Evolutionary conservation across 345 rosid genomes (phyloP).

Genomic region (Dipteronia dyeriana): DNA sequence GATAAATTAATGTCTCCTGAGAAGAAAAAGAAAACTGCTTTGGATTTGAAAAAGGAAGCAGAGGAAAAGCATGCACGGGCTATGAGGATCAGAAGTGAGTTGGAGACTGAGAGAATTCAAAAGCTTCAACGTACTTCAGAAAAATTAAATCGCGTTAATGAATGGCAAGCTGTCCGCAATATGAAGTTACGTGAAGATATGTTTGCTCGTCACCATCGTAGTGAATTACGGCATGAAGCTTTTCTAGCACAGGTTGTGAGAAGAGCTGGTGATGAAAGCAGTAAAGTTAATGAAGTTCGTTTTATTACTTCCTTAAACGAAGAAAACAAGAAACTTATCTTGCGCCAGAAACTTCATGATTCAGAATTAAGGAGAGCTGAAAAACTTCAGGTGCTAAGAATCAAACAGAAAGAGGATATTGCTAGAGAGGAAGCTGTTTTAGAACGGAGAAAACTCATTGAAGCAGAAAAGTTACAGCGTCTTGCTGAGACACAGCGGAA

Average conservation of each 20-base stretch:
- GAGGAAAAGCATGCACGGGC: conserved; percentile 81
- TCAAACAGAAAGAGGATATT: conserved; percentile 72
- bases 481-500: conserved; percentile 75
- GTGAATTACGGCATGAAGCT: conserved; percentile 84
- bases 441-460: conserved; percentile 73
- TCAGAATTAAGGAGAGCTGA: conserved; percentile 81
- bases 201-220: conserved; percentile 74
- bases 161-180: conserved; percentile 76
- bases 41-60: conserved; percentile 74
- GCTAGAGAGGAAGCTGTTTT: conserved; percentile 82
- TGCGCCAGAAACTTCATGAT: conserved; percentile 76
- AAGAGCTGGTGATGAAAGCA: conserved; percentile 90
- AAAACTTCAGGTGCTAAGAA: conserved; percentile 65
- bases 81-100: conserved; percentile 66
- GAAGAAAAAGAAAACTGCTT: conserved; percentile 71
- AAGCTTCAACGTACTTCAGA: conserved; percentile 77
- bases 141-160: conserved; percentile 71
- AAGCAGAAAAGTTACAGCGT: conserved; percentile 81
- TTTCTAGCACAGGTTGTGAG: conserved; percentile 72
- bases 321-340: conserved; percentile 74
- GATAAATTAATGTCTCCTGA: conserved; percentile 76
- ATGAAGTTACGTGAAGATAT: conserved; percentile 74
- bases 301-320: conserved; percentile 79
- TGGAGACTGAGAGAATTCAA: conserved; percentile 77
- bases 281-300: conserved; percentile 81